Evolutionary conservation across 1,139 yeast genomes (phyloP), one percentile per base, ranked within the genome.

Genomic region (Yamadazyma trypodendri): DNA sequence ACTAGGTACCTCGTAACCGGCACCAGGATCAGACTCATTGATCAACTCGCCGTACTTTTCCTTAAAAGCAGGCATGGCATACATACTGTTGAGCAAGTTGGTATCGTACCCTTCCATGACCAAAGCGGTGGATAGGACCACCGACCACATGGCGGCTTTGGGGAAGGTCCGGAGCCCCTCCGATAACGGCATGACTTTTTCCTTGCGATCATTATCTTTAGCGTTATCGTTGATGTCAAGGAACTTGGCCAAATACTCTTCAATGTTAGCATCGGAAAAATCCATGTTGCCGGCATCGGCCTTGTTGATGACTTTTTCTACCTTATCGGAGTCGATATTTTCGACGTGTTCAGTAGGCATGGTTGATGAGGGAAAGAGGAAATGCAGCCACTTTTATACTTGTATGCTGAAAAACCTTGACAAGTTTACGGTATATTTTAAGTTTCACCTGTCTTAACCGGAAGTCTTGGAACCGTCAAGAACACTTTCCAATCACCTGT

Each of bases 41-140:
- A 43, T 39, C 10, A 35, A 24, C 28, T 50, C 49, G 38, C 74
- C 74, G 42, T 58, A 68, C 46, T 62, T 64, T 35, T 46, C 48
- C 35, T 55, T 50, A 44, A 68, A 68, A 29, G 65, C 65, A 10
- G 67, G 65, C 51, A 63, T 62, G 28, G 65, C 67, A 45, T 59
- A 67, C 50, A 68, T 58, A 34, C 66, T 59, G 36, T 54, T 54
- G 41, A 68, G 52, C 43, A 68, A 59, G 40, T 56, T 63, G 11
- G 61, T 54, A 45, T 68, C 75, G 47, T 67, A 68, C 40, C 74
- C 75, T 51, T 68, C 73, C 73, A 68, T 67, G 40, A 68, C 50
- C 42, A 68, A 58, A 24, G 72, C 68, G 17, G 65, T 44, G 1
- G 70, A 64, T 40, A 68, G 56, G 27, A 65, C 43, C 15, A 68